phyloP scores from a whole-genome alignment of 2,329 filamentous ascomycete genomes.

The Pseudocercospora musae region DNA sequence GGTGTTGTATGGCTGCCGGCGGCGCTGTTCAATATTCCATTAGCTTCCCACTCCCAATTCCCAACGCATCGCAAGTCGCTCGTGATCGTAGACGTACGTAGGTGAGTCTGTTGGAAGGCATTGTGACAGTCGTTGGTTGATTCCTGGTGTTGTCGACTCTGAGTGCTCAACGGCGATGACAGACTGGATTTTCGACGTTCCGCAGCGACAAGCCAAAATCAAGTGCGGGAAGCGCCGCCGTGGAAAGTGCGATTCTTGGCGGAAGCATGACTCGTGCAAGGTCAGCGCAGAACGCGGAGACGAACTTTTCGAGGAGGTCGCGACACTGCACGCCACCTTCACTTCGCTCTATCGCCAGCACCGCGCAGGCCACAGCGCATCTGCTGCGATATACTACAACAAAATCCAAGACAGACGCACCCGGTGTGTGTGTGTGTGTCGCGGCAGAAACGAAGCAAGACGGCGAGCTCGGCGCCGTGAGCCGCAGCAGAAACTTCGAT shows the following conservation, averaged over 20 bases:
- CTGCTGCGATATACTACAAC: not conserved
- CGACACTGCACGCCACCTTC: slow-evolving; percentile 12
- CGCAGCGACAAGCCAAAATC: not conserved
- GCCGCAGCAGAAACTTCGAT: slow-evolving; percentile 20
- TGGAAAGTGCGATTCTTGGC: slow-evolving; percentile 1
- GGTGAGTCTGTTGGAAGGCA: slow-evolving; percentile 55
- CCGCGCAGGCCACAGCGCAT: slow-evolving; percentile 34
- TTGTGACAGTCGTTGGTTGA: slow-evolving; percentile 38
- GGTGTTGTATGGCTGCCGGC: slow-evolving; percentile 81
- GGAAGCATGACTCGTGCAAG: not conserved
- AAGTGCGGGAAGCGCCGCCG: not conserved
- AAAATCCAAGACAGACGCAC: not conserved
- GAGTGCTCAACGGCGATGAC: slow-evolving; percentile 6
- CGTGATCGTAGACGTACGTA: slow-evolving; percentile 47
- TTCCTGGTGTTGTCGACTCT: slow-evolving; percentile 13
- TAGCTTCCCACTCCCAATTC: slow-evolving; percentile 22
- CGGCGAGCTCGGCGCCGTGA: slow-evolving; percentile 26
- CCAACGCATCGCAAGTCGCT: slow-evolving; percentile 7
- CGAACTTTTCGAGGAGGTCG: slow-evolving; percentile 4
- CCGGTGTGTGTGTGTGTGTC: slow-evolving; percentile 2
- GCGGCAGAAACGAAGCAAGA: not conserved
- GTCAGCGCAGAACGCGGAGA: not conserved
- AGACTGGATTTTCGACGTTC: not conserved
- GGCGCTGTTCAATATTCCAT: slow-evolving; percentile 43
- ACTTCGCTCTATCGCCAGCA: slow-evolving; percentile 12